A percentile compares a stretch with the other conserved stretches of the same genome.
Conservation (phyloP, 2,329 filamentous ascomycete species). For the Cladophialophora bantiana region DNA sequence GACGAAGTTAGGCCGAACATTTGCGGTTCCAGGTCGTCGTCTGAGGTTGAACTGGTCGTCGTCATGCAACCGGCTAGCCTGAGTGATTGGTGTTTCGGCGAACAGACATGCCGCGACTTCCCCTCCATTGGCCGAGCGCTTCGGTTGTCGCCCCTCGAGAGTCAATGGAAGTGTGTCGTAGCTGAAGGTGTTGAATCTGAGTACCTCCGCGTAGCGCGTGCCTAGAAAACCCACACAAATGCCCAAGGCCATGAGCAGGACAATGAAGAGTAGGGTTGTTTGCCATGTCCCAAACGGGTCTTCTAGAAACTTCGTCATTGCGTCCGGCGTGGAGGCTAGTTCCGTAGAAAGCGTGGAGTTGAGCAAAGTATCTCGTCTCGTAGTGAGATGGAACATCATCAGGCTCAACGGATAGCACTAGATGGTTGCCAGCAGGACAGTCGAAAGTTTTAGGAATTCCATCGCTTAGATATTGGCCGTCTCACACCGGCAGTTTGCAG, state of each 20-base stretch:
- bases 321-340: neutral
- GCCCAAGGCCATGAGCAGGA: conserved; percentile 15
- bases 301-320: conserved; percentile 26
- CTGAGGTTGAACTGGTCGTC: conserved; percentile 12
- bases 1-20: conserved; percentile 19
- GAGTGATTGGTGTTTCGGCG: neutral
- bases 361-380: neutral
- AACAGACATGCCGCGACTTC: neutral
- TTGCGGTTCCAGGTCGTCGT: conserved; percentile 12
- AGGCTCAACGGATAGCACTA: neutral
- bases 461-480: neutral
- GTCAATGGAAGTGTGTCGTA: conserved; percentile 13
- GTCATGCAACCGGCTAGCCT: neutral
- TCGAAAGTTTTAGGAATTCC: neutral
- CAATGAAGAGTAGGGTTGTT: conserved; percentile 25
- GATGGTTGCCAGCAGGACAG: neutral
- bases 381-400: neutral
- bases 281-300: conserved; percentile 34
- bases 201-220: conserved; percentile 25
- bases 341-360: neutral
- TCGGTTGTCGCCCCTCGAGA: conserved; percentile 4
- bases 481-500: neutral
- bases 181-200: conserved; percentile 9
- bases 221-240: conserved; percentile 24
- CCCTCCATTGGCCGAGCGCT: neutral